phyloP scores from a whole-genome alignment of 2,329 filamentous ascomycete genomes.

The Neopestalotiopsis clavispora region DNA sequence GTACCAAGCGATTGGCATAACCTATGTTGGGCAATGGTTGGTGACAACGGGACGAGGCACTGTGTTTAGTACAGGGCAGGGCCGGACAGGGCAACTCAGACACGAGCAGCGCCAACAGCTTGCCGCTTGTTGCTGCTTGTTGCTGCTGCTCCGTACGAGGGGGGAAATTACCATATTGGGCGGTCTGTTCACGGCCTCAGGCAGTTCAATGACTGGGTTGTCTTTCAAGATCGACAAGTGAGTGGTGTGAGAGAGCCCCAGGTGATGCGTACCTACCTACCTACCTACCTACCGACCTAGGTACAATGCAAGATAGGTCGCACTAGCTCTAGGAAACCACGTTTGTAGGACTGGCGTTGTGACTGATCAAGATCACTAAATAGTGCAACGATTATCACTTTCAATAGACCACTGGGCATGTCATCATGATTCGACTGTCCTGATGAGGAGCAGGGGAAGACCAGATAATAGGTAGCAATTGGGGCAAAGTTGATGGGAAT shows the following conservation, averaged over 20 bases:
- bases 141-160: background rate
- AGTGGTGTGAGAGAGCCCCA: background rate
- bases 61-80: background rate
- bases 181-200: slow-evolving; percentile 7
- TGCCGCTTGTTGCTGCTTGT: background rate
- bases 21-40: background rate
- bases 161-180: background rate
- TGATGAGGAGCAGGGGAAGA: background rate
- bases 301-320: background rate
- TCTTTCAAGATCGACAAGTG: background rate
- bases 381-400: background rate
- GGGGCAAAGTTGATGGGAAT: too few species aligned
- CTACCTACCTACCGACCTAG: too few species aligned
- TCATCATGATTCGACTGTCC: background rate
- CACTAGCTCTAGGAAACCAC: background rate
- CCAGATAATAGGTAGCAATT: background rate
- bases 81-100: background rate
- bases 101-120: background rate
- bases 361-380: background rate
- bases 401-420: background rate
- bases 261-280: background rate
- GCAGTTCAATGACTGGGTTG: background rate
- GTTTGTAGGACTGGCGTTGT: background rate
- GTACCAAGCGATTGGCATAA: background rate
- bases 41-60: slow-evolving; percentile 1